Percentiles rank a stretch among this genome's conserved stretches.
Evolutionary conservation across 2,329 filamentous ascomycete genomes (phyloP).

Genomic region (Diplodia intermedia): DNA sequence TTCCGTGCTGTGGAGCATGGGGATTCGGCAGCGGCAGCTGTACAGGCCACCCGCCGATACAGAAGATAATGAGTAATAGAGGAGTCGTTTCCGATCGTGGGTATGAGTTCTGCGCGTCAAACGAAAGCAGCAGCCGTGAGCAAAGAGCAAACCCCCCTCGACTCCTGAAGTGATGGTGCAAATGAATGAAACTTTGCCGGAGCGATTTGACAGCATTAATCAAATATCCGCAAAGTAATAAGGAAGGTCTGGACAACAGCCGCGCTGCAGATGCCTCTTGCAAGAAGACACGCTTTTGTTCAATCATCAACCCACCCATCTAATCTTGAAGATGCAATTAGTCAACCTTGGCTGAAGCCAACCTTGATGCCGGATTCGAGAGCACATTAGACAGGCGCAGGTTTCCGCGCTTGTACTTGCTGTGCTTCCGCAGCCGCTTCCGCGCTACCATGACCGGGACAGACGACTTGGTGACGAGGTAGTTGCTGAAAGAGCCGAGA

Average conservation of each 20-base stretch:
- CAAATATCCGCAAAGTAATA: neutral
- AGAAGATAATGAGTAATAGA: neutral
- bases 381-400: slow-evolving; percentile 83
- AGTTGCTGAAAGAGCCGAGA: slow-evolving; percentile 95
- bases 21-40: neutral
- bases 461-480: slow-evolving; percentile 94
- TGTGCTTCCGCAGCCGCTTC: slow-evolving; percentile 86
- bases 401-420: slow-evolving; percentile 75
- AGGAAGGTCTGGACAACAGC: neutral
- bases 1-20: neutral
- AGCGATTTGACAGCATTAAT: neutral
- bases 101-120: neutral
- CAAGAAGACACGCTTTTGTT: neutral
- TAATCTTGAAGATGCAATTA: slow-evolving; percentile 46
- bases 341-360: slow-evolving; percentile 78
- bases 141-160: neutral
- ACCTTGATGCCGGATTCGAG: slow-evolving; percentile 69
- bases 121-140: neutral
- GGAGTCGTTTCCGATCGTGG: neutral
- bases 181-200: slow-evolving; percentile 5
- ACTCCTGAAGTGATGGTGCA: neutral
- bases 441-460: slow-evolving; percentile 98
- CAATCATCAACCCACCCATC: neutral
- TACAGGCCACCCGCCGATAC: neutral
- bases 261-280: neutral